These are phyloP conservation scores for Tanacetum coccineum DNA, from an alignment of 129 eudicot genomes.

Conservation along the genomic window DNA sequence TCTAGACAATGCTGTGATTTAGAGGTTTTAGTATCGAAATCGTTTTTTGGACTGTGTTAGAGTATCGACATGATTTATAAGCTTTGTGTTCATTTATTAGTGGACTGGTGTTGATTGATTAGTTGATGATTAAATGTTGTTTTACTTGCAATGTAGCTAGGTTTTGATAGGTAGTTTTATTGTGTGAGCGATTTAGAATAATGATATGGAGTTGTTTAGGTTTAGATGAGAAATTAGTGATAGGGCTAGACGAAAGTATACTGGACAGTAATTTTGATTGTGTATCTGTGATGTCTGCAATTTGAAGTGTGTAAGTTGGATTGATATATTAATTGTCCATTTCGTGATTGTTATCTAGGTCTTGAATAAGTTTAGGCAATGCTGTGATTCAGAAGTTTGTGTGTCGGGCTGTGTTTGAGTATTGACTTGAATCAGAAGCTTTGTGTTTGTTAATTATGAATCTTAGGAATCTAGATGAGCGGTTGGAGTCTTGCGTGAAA, in stretches of 20 bases:
- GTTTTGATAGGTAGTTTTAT: background rate
- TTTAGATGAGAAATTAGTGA: constrained; percentile 13
- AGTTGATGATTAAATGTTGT: background rate
- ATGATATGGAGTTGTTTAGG: background rate
- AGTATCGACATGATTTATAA: too few relatives aligned
- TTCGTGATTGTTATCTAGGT: background rate
- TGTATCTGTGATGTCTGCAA: background rate
- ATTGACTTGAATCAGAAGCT: too few relatives aligned
- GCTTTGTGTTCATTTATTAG: too few relatives aligned
- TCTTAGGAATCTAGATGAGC: background rate
- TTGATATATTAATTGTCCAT: background rate
- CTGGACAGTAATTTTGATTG: background rate
- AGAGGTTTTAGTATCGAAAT: background rate
- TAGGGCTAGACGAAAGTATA: background rate
- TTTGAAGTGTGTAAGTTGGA: background rate
- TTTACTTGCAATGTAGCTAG: background rate
- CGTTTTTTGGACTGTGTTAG: too few relatives aligned
- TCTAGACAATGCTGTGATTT: background rate
- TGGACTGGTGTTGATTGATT: too few relatives aligned
- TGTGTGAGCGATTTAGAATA: background rate
- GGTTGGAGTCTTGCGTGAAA: background rate
- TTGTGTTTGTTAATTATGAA: too few relatives aligned
- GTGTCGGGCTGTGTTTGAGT: background rate
- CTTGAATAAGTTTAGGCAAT: background rate
- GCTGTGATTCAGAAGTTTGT: background rate